Conservation (phyloP, 345 rosid genomes). For the Boechera divaricarpa region DNA sequence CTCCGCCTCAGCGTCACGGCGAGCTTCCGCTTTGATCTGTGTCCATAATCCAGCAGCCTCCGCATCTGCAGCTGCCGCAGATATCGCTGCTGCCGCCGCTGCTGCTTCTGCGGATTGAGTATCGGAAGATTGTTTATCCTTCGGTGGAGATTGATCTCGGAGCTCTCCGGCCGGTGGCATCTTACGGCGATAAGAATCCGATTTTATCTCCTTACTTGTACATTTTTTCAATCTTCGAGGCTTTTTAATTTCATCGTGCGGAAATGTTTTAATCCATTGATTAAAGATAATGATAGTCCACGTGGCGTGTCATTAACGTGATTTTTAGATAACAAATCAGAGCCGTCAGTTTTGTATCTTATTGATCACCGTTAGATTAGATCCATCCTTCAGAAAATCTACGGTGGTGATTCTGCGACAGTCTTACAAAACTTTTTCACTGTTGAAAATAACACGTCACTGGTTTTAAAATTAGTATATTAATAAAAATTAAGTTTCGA, state of each 20-base stretch:
- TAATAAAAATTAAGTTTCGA: background rate
- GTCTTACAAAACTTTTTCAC: background rate
- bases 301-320: conserved; percentile 28
- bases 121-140: conserved; percentile 16
- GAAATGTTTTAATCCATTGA: background rate
- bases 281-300: conserved; percentile 31
- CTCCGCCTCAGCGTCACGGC: conserved; percentile 90
- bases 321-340: background rate
- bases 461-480: background rate
- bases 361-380: conserved; percentile 19
- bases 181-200: conserved; percentile 26
- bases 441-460: background rate
- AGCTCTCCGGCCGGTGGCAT: conserved; percentile 75
- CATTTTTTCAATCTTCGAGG: background rate
- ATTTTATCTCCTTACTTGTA: conserved; percentile 8
- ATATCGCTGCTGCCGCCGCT: conserved; percentile 20
- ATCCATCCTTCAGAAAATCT: background rate
- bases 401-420: conserved; percentile 31
- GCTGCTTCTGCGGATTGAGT: conserved; percentile 30
- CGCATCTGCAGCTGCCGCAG: conserved; percentile 45
- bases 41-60: conserved; percentile 81
- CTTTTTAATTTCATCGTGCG: background rate
- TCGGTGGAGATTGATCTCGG: conserved; percentile 44
- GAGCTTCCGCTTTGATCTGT: conserved; percentile 91
- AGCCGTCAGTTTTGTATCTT: conserved; percentile 15